Conservation (phyloP, 352 stramenopile genomes). For the Globisporangium parvum region DNA sequence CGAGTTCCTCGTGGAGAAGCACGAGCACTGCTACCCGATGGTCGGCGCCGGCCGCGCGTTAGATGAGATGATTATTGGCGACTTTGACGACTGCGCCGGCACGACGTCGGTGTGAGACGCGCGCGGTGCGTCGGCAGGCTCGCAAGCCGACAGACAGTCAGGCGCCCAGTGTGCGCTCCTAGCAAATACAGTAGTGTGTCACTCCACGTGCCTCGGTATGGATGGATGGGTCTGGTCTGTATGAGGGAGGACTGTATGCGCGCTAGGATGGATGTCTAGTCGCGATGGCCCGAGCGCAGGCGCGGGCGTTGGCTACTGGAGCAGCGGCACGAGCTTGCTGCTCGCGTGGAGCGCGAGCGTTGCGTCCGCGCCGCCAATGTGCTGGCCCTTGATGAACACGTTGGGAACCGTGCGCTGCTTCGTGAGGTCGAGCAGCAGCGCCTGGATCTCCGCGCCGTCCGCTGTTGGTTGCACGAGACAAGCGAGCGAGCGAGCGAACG, state of each 20-base stretch:
- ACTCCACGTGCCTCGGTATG: too few species aligned
- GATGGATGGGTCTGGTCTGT: too few species aligned
- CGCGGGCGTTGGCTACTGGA: too few species aligned
- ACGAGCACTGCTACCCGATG: constrained; percentile 94
- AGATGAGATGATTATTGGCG: constrained; percentile 95
- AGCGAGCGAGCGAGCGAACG: neutral
- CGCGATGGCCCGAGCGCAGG: too few species aligned
- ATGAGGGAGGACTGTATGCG: too few species aligned
- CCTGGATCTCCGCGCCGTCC: constrained; percentile 90
- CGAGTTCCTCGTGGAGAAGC: constrained; percentile 93
- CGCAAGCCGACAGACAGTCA: constrained; percentile 18
- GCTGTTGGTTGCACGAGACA: constrained; percentile 18
- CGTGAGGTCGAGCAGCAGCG: constrained; percentile 86
- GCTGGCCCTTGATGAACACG: constrained; percentile 96
- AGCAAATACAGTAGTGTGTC: too few species aligned
- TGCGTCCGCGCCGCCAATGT: constrained; percentile 93
- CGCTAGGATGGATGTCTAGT: too few species aligned
- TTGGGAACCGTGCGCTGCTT: constrained; percentile 96
- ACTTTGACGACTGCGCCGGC: constrained; percentile 90
- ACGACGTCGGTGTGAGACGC: constrained; percentile 83
- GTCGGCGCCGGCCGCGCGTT: constrained; percentile 87
- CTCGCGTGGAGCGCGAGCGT: constrained; percentile 45
- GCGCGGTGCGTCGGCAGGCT: too few species aligned
- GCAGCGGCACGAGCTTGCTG: constrained; percentile 47
- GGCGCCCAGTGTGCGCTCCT: neutral